phyloP scores from a whole-genome alignment of 495 filamentous ascomycete genomes.

The Friedmanniomyces simplex region DNA sequence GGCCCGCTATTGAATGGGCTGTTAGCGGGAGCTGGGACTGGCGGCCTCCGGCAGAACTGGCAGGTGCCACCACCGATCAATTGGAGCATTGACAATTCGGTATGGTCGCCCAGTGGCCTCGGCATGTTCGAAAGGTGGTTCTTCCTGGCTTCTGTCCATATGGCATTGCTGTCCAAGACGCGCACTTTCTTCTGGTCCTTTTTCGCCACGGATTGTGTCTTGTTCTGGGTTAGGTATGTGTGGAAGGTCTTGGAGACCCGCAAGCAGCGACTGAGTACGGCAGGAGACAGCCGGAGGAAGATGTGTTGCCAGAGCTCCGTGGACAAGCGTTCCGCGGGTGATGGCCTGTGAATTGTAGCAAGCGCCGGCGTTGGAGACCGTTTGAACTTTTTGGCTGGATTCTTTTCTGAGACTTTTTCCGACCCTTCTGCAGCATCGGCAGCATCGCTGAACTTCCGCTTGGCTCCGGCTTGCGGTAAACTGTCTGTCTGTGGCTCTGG shows the following conservation, averaged over 20 bases:
- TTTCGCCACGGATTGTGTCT: constrained; percentile 15
- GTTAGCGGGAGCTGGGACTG: constrained; percentile 14
- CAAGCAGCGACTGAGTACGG: constrained; percentile 26
- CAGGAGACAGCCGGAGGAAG: constrained; percentile 26
- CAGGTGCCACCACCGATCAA: constrained; percentile 44
- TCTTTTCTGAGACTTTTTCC: not conserved
- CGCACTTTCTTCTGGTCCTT: constrained; percentile 22
- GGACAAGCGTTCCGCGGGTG: constrained; percentile 10
- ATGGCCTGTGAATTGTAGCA: not conserved
- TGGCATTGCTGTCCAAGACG: constrained; percentile 39
- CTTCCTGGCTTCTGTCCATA: constrained; percentile 52
- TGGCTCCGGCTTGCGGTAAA: not conserved
- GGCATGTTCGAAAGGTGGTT: constrained; percentile 47
- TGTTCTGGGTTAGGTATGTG: constrained; percentile 36
- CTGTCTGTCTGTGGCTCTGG: not conserved
- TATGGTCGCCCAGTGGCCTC: constrained; percentile 40
- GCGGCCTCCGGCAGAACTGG: constrained; percentile 41
- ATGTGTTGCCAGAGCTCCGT: constrained; percentile 31
- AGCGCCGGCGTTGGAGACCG: not conserved
- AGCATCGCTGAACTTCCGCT: constrained; percentile 1
- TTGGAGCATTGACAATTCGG: constrained; percentile 55
- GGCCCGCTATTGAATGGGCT: constrained; percentile 44
- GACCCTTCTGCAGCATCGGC: not conserved
- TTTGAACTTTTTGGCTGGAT: not conserved
- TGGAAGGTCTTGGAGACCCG: constrained; percentile 30